These are phyloP conservation scores for Cryphonectria radicalis DNA, from an alignment of 2,329 filamentous ascomycete species.

Conservation along the genomic window DNA sequence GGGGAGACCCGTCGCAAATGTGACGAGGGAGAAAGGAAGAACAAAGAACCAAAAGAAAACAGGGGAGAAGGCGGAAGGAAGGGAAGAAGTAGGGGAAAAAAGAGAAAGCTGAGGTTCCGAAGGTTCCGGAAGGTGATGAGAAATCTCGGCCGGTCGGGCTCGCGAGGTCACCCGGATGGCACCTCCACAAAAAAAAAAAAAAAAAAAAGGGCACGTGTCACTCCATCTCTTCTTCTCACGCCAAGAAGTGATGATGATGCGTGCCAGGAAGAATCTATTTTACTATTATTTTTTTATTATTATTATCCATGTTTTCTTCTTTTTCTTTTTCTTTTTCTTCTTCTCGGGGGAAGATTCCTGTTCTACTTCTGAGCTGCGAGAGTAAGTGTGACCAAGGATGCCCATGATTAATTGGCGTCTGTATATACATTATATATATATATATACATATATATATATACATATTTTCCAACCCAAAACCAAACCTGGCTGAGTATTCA, in stretches of 20 bases:
- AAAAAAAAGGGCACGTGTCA: neutral
- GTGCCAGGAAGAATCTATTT: neutral
- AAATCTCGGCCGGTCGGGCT: conserved; percentile 1
- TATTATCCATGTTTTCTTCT: neutral
- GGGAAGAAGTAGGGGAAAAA: neutral
- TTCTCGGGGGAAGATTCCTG: neutral
- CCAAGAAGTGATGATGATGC: neutral
- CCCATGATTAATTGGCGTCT: neutral
- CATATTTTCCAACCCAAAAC: neutral
- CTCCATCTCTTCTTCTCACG: neutral
- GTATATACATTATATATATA: conserved; percentile 6
- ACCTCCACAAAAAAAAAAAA: too few relatives aligned
- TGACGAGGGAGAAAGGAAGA: neutral
- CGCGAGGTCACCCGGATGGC: neutral
- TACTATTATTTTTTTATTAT: neutral
- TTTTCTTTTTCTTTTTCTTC: neutral
- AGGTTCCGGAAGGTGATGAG: conserved; percentile 1
- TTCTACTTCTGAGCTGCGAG: neutral
- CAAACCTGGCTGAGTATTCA: neutral
- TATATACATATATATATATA: too few relatives aligned
- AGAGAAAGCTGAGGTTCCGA: neutral
- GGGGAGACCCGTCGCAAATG: neutral
- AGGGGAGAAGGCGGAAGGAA: neutral
- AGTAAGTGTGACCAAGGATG: neutral
- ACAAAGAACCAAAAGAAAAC: neutral